Base-by-base conservation (phyloP, 345 rosid species). In the Iberis pinnata region DNA sequence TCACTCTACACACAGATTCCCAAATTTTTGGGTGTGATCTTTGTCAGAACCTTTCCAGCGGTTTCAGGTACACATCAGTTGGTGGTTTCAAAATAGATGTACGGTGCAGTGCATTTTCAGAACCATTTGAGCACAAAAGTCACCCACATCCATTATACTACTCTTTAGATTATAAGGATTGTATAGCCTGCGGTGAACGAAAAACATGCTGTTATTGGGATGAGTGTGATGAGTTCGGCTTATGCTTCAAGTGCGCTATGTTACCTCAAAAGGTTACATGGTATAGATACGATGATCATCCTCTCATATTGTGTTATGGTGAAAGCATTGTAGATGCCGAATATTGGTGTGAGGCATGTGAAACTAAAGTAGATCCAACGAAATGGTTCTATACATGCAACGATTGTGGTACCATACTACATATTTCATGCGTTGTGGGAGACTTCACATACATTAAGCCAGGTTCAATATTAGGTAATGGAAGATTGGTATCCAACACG, bases 261-360 rank as follows among this genome's bases (percentile, higher is more conserved):
- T 26, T 54, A 14, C 68, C 68, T 0, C 0, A 18, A 13, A 54
- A 26, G 20, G 46, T 60, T 17, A 33, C 15, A 47, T 41, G 13
- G 1, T 4, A 20, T 0, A 42, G 50, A 35, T 33, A 42, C 4
- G 58, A 61, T 0, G 26, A 31, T 12, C 65, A 61, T 20, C 66
- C 51, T 19, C 58, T 51, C 4, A 31, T 9, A 9, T 16, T 61
- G 13, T 20, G 18, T 37, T 41, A 1, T 4, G 58, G 58, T 20
- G 50, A 61, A 3, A 32, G 4, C 6, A 3, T 0, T 19, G 40
- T 31, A 6, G 9, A 31, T 29, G 33, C 12, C 0, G 16, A 27
- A 3, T 59, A 38, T 29, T 49, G 65, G 58, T 61, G 65, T 2
- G 50, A 61, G 2, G 42, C 46, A 12, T 33, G 62, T 31, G 68